Conservation (phyloP, 371 early-diverging fungal genomes). For the Encephalitozoon intestinalis region DNA sequence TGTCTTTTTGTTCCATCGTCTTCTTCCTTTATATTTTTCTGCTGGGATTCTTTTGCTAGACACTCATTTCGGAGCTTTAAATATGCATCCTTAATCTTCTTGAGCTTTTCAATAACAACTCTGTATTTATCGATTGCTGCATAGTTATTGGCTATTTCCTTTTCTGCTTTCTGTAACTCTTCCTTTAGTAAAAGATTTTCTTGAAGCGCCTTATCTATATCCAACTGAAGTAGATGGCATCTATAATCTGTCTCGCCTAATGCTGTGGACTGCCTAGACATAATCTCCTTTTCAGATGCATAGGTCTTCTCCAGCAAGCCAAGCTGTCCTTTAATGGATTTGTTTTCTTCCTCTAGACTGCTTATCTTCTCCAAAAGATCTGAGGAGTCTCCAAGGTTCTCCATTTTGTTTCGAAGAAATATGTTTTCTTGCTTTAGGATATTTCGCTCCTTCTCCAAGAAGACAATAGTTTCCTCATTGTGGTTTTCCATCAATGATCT, state of each 20-base stretch:
- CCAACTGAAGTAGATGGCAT: not conserved
- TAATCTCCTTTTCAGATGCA: not conserved
- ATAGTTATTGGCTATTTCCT: not conserved
- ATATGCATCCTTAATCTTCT: conserved; percentile 30
- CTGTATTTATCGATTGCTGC: conserved; percentile 15
- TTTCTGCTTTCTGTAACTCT: not conserved
- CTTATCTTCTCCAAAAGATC: conserved; percentile 4
- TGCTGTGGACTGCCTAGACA: not conserved
- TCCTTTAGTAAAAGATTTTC: not conserved
- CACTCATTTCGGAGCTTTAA: not conserved
- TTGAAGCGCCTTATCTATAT: not conserved
- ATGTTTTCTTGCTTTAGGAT: conserved; percentile 9
- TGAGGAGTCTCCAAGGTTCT: not conserved
- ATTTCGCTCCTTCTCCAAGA: not conserved
- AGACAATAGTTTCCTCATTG: not conserved
- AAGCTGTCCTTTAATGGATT: not conserved
- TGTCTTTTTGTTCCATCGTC: not conserved
- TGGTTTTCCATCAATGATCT: not conserved
- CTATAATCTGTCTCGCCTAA: not conserved
- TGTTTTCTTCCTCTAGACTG: not conserved
- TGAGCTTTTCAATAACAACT: conserved; percentile 17
- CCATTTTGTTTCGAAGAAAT: not conserved
- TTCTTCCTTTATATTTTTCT: not conserved
- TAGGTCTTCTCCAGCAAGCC: not conserved
- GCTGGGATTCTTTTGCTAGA: not conserved